Base-by-base conservation (phyloP, 352 stramenopile genomes). In the Phytophthora foliorum region DNA sequence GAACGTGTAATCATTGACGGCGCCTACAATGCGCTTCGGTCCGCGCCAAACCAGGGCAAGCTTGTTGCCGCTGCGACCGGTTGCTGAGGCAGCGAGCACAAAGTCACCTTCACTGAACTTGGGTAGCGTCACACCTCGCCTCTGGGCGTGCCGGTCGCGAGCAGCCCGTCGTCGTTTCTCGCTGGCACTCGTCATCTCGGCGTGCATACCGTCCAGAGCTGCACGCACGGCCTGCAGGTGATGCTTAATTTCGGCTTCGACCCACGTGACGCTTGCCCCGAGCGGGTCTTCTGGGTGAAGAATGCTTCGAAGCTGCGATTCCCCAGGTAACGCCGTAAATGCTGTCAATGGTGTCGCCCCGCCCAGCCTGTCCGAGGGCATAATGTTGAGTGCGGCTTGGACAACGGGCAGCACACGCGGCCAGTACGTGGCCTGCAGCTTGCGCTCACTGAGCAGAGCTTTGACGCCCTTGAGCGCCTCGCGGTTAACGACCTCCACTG, bases 181-280 rank as follows among this genome's bases (percentile, higher is more conserved):
- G 19, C 41, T 48, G 3, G n/a, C 19, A 16, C 6, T 27, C 9
- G 19, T 27, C 41, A 25, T 6, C 6, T 48, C 41, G 1, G 4
- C 6, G 6, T 48, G 41, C 41, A 48, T 48, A 4, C 0, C 19
- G 9, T 48, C n/a, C 9, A 48, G 19, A 7, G 41, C n/a, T 3
- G n/a, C n/a, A 5, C 39, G 98, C 55, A 99, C 89, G 72, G 98
- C 91, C 78, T 97, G 93, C 19, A 99, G 89, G 66, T 99, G 96
- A 69, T 97, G 95, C 92, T 99, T 99, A 78, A 99, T 91, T 77
- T 99, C 97, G 19, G 90, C 88, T 68, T 93, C 90, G 61, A 94
- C 98, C 81, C 96, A 96, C 81, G 97, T 84, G 34, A 95, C 79
- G 74, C 92, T 93, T 13, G 39, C 17, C 11, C 14, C 13, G 7